Evolutionary conservation across 169 alveolate species (phyloP), one percentile per base, ranked within the genome.

Genomic region (Plasmodium gaboni): DNA sequence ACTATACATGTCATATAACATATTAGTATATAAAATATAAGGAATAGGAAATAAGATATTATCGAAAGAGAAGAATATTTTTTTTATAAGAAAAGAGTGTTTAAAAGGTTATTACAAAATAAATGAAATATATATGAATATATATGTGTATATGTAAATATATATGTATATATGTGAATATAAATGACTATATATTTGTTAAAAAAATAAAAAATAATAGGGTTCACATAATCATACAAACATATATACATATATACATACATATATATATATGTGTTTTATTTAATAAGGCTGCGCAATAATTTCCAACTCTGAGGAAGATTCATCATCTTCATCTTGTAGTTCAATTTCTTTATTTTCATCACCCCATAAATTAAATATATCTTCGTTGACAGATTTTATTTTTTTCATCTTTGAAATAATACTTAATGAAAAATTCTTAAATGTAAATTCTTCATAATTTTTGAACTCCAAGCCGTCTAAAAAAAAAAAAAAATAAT

Each of bases 321-420:
- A 22, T 22, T 71, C 92, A 22, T 86, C 87, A 7, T 70, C 92
- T n/a, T 83, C 85, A 4, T 51, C 83, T 38, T 80, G 59, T 17
- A 6, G 24, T 12, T 15, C 70, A 8, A 38, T 53, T 12, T n/a
- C 28, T 9, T 67, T 26, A 13, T 83, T 51, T n/a, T 86, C 73
- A 19, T 71, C 87, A 38, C 73, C 91, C 92, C 92, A 86, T 60
- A 86, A 86, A 60, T 86, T 86, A 42, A 86, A 86, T 32, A 86
- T 71, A 32, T 86, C 92, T 19, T 86, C 87, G 28, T 86, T 86
- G 12, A 71, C 87, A 8, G 73, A 86, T 64, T 86, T 86, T 73
- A 86, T 86, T 73, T 86, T 86, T 71, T 86, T 86, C 10, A 61
- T 63, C 55, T 60, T 86, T 0, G 64, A 68, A 19, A 61, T 71